phyloP scores from a whole-genome alignment of 2,329 filamentous ascomycete genomes.

The Alternaria viburni region DNA sequence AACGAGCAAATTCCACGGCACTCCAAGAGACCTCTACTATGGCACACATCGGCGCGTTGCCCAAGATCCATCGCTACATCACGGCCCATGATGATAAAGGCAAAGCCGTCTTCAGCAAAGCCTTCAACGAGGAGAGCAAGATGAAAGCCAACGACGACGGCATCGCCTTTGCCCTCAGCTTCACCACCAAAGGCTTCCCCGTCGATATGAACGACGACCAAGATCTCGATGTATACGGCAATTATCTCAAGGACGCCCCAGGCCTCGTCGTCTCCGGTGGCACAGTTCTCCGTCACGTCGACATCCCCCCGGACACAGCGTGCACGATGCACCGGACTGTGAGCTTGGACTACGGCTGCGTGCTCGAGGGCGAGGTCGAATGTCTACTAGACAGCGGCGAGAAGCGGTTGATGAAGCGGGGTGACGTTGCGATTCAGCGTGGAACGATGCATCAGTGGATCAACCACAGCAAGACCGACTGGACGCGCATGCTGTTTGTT shows the following conservation, averaged over 20 bases:
- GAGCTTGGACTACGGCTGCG: constrained; percentile 49
- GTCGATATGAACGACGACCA: constrained; percentile 53
- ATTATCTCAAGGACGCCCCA: constrained; percentile 53
- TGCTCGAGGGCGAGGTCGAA: constrained; percentile 49
- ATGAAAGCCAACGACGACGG: constrained; percentile 51
- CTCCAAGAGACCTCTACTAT: constrained; percentile 20
- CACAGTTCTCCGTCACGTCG: constrained; percentile 54
- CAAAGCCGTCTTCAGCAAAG: constrained; percentile 46
- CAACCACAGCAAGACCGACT: constrained; percentile 43
- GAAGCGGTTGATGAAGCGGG: constrained; percentile 44
- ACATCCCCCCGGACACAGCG: constrained; percentile 43
- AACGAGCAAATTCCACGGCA: neutral
- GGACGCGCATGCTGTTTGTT: constrained; percentile 48
- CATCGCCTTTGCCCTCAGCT: constrained; percentile 57
- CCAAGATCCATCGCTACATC: constrained; percentile 45
- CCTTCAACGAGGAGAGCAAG: constrained; percentile 44
- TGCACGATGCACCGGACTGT: constrained; percentile 52
- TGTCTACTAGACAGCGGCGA: constrained; percentile 49
- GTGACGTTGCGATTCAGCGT: constrained; percentile 48
- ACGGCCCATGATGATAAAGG: constrained; percentile 45
- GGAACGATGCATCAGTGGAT: constrained; percentile 51
- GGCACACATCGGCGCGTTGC: constrained; percentile 41
- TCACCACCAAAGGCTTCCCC: constrained; percentile 57
- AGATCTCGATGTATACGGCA: constrained; percentile 56
- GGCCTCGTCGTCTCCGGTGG: constrained; percentile 58